Conservation (phyloP, 2,329 filamentous ascomycete species). For the Dothistroma pini region DNA sequence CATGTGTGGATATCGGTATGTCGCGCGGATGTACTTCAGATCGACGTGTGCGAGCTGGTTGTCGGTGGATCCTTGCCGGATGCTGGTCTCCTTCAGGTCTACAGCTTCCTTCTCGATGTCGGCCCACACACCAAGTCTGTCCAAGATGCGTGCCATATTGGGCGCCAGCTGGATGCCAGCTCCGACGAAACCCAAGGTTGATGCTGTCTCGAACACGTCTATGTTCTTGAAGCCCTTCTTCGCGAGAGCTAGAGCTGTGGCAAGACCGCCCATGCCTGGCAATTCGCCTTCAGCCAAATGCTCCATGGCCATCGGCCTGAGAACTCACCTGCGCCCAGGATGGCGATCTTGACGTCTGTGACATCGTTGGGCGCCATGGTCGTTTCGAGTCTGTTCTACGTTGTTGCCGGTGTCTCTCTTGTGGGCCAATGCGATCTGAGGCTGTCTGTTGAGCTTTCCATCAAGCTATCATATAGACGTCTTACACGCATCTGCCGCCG, state of each 20-base stretch:
- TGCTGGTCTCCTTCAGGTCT: constrained; percentile 66
- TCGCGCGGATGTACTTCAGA: constrained; percentile 62
- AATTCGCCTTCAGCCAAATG: constrained; percentile 3
- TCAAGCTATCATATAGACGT: background rate
- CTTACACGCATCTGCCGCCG: background rate
- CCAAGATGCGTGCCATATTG: constrained; percentile 74
- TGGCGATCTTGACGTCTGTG: constrained; percentile 34
- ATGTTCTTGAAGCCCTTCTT: constrained; percentile 72
- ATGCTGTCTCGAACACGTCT: constrained; percentile 69
- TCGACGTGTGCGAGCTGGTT: constrained; percentile 67
- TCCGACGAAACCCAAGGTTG: constrained; percentile 73
- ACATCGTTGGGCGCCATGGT: constrained; percentile 33
- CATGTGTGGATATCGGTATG: constrained; percentile 74
- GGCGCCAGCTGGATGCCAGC: constrained; percentile 82
- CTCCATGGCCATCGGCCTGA: background rate
- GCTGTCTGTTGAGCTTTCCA: background rate
- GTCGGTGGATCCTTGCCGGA: constrained; percentile 67
- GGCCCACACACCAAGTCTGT: constrained; percentile 68
- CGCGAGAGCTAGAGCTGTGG: constrained; percentile 67
- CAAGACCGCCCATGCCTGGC: constrained; percentile 68
- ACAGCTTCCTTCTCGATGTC: constrained; percentile 68
- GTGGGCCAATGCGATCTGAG: background rate
- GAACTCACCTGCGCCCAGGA: constrained; percentile 34
- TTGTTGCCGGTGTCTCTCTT: background rate
- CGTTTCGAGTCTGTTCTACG: background rate